phyloP scores from a whole-genome alignment of 768 basidiomycete genomes.

The Naganishia randhawae region DNA sequence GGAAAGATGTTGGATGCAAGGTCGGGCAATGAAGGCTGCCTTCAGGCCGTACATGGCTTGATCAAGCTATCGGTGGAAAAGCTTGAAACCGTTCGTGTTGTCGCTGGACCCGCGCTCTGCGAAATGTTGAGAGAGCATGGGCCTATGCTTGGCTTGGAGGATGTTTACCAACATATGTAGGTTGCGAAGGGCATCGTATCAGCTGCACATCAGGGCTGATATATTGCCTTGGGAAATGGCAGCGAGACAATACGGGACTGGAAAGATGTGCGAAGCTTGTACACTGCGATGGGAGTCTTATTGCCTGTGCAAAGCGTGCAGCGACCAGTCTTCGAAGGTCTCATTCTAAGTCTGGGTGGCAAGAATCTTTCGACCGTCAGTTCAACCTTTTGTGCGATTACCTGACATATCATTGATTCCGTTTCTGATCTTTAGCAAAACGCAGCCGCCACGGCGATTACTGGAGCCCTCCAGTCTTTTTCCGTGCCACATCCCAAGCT shows the following conservation, averaged over 20 bases:
- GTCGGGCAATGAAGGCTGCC: slow-evolving; percentile 9
- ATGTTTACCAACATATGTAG: slow-evolving; percentile 59
- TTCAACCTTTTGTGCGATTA: slow-evolving; percentile 13
- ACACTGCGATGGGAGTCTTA: slow-evolving; percentile 62
- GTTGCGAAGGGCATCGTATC: too few relatives aligned
- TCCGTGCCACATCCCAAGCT: background rate
- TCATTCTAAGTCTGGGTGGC: slow-evolving; percentile 75
- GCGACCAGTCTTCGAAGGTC: slow-evolving; percentile 61
- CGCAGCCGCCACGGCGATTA: slow-evolving; percentile 1
- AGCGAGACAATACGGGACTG: slow-evolving; percentile 54
- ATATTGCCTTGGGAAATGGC: background rate
- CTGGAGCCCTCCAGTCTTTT: background rate
- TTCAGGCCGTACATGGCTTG: slow-evolving; percentile 58
- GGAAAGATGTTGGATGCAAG: background rate
- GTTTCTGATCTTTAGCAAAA: background rate
- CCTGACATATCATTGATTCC: background rate
- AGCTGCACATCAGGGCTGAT: too few relatives aligned
- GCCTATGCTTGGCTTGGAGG: slow-evolving; percentile 54
- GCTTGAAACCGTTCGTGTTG: slow-evolving; percentile 82
- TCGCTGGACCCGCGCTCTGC: slow-evolving; percentile 55
- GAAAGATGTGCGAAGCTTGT: slow-evolving; percentile 71
- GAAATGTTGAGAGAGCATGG: slow-evolving; percentile 41
- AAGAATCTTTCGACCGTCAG: slow-evolving; percentile 80
- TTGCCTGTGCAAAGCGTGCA: slow-evolving; percentile 65
- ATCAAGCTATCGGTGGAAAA: slow-evolving; percentile 87